Evolutionary conservation across 106 monocot species (phyloP).

Genomic region (Allium fistulosum): DNA sequence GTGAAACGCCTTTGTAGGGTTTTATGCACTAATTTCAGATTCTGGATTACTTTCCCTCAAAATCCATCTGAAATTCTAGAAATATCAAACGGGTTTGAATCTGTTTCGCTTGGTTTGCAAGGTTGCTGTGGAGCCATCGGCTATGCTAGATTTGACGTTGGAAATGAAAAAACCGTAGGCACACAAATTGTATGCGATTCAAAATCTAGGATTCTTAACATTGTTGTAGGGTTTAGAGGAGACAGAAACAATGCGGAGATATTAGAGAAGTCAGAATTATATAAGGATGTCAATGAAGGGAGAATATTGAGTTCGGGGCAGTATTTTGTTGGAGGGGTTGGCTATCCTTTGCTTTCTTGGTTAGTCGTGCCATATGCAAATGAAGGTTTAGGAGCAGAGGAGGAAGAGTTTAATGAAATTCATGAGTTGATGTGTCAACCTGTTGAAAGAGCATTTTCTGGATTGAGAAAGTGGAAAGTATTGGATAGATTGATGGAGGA

Average conservation of each 20-base stretch:
- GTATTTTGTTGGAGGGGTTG: conserved; percentile 41
- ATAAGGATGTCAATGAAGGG: conserved; percentile 28
- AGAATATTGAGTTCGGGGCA: conserved; percentile 12
- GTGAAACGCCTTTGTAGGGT: conserved; percentile 63
- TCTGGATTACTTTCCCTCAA: conserved; percentile 67
- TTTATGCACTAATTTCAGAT: conserved; percentile 82
- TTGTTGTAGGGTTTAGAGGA: conserved; percentile 31
- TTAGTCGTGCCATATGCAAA: conserved; percentile 57
- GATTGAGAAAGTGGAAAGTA: conserved; percentile 64
- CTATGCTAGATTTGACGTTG: conserved; percentile 24
- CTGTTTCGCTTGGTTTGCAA: conserved; percentile 23
- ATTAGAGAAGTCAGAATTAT: conserved; percentile 33
- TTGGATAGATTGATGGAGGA: conserved; percentile 32
- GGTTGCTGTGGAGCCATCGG: conserved; percentile 55
- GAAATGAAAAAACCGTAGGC: conserved; percentile 4
- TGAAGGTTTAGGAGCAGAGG: conserved; percentile 14
- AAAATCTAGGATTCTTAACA: conserved; percentile 31
- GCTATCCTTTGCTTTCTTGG: conserved; percentile 54
- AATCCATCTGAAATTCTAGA: conserved; percentile 4
- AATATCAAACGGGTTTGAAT: conserved; percentile 17
- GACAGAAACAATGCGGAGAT: conserved; percentile 18
- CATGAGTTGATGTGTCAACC: conserved; percentile 34
- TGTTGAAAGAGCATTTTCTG: conserved; percentile 24
- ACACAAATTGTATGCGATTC: conserved; percentile 51
- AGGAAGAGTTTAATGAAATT: conserved; percentile 49